Base-by-base conservation (phyloP, 2,329 filamentous ascomycete species). In the Zymoseptoria pseudotritici region DNA sequence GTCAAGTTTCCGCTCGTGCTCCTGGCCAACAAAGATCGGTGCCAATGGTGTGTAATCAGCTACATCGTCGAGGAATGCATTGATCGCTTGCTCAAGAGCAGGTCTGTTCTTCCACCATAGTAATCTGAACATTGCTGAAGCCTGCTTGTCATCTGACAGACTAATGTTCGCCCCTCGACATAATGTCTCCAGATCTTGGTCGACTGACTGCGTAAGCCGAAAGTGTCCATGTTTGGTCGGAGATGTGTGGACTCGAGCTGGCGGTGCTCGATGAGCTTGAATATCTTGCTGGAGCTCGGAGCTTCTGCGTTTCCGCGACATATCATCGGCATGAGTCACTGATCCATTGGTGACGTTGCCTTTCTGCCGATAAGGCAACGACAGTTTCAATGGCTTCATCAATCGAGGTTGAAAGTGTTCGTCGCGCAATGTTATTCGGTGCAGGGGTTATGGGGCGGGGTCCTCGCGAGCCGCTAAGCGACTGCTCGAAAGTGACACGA, bases 91-190 rank as follows among this genome's bases (percentile, higher is more conserved):
- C 4, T 53, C 20, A 8, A 62, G 52, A 7, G 55, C 49, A 21
- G 20, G n/a, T 31, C 29, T 42, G 42, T 60, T 55, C 49, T 57
- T 60, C 24, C 29, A 62, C 55, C 58, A 62, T 6, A 62, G 54
- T 6, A 62, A 21, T 17, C 53, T 42, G 54, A 57, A 62, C 9
- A 5, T 19, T 46, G 36, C 13, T 11, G 11, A 11, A n/a, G 5
- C 17, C 36, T n/a, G 36, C 36, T 5, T 46, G 36, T n/a, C 17
- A 46, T 46, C 2, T n/a, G 36, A 46, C 13, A 46, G 36, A n/a
- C 36, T 46, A 17, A 46, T 46, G 5, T n/a, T 46, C 13, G 60
- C 60, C 10, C 49, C 19, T 17, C 21, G 50, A 36, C 60, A 59
- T n/a, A 62, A 22, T 17, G 46, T n/a, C 5, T 49, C 26, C 10